These are phyloP conservation scores for Arthroderma uncinatum DNA, from an alignment of 2,329 filamentous ascomycete genomes.

Conservation along the genomic window DNA sequence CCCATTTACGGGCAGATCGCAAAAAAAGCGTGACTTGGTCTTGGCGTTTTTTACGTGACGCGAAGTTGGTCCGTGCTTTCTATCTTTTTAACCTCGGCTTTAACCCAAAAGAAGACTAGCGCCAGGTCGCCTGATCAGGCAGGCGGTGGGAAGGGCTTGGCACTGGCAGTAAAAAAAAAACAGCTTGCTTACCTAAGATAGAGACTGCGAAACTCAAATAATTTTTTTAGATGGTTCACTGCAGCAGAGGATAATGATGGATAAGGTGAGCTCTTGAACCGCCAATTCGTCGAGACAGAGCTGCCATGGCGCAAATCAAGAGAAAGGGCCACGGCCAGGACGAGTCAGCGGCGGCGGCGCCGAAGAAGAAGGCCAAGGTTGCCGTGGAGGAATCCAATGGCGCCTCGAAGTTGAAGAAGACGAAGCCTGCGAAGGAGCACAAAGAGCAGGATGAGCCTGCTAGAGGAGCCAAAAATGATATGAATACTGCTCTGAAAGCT, in stretches of 20 bases:
- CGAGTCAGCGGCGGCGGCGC: conserved; percentile 25
- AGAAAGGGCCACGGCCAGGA: conserved; percentile 34
- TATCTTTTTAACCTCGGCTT: not conserved
- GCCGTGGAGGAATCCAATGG: conserved; percentile 18
- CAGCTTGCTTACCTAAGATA: conserved; percentile 6
- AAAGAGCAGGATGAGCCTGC: conserved; percentile 11
- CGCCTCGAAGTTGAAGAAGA: conserved; percentile 14
- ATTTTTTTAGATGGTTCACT: not conserved
- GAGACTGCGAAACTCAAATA: conserved; percentile 10
- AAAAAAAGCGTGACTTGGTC: not conserved
- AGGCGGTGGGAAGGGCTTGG: not conserved
- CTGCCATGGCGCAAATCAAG: conserved; percentile 36
- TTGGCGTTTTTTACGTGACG: conserved; percentile 4
- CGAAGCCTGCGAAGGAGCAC: conserved; percentile 15
- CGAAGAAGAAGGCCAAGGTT: conserved; percentile 27
- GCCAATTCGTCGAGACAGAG: not conserved
- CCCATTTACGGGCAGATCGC: too few relatives aligned
- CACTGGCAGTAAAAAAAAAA: too few relatives aligned
- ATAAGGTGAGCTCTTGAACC: not conserved
- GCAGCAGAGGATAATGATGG: not conserved
- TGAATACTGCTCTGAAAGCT: conserved; percentile 12
- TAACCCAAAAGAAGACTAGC: not conserved
- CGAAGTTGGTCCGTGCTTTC: not conserved
- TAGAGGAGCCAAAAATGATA: not conserved
- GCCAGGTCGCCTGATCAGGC: not conserved